A percentile compares a stretch with the other conserved stretches of the same genome.
These are phyloP conservation scores for Rhodomyrtus tomentosa DNA, from an alignment of 345 rosid species.

Conservation along the genomic window DNA sequence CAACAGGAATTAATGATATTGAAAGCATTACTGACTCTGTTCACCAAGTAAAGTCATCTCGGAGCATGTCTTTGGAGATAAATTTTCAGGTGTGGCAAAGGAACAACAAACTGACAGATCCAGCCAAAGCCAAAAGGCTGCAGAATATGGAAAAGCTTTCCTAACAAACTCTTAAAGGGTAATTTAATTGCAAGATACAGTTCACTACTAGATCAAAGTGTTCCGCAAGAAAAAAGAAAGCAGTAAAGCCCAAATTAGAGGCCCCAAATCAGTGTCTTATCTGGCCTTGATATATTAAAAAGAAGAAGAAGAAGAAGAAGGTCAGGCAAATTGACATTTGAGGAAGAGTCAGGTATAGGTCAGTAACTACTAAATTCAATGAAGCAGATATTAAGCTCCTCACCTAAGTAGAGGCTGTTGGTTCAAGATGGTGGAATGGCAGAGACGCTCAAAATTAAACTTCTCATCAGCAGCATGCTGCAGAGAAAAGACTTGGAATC, in stretches of 20 bases:
- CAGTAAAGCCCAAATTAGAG: background rate
- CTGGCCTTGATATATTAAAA: background rate
- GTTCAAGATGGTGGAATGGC: slow-evolving; percentile 77
- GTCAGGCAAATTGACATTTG: background rate
- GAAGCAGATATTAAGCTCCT: slow-evolving; percentile 12
- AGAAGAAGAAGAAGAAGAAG: background rate
- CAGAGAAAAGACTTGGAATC: slow-evolving; percentile 11
- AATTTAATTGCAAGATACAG: background rate
- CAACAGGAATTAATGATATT: background rate
- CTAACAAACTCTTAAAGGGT: background rate
- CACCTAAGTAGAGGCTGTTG: slow-evolving; percentile 94
- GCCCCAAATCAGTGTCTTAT: background rate
- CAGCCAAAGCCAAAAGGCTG: background rate
- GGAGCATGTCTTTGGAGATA: background rate
- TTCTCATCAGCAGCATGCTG: slow-evolving; percentile 99
- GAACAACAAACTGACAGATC: background rate
- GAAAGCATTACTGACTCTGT: background rate
- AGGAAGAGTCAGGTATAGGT: background rate
- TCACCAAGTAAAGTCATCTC: background rate
- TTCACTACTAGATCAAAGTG: background rate
- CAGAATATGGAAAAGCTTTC: background rate
- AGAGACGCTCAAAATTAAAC: slow-evolving; percentile 79
- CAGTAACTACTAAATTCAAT: background rate
- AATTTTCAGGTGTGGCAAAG: background rate
- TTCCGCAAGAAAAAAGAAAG: background rate